A percentile compares a stretch with the other conserved stretches of the same genome.
These are phyloP conservation scores for Westerdykella sp. DNA, from an alignment of 2,329 filamentous ascomycete species.

Conservation along the genomic window DNA sequence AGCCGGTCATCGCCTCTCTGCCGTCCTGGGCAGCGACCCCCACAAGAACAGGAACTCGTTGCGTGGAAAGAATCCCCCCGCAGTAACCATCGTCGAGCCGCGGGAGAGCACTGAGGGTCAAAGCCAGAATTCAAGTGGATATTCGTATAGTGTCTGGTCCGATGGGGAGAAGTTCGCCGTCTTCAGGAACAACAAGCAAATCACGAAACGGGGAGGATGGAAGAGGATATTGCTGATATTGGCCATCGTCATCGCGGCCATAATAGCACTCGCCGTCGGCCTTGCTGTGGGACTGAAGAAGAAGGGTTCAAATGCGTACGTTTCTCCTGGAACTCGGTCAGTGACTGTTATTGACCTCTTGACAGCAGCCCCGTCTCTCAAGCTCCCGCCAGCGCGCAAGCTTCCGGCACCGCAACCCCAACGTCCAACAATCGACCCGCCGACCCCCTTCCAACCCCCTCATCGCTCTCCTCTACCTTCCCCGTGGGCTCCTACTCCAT, in stretches of 20 bases:
- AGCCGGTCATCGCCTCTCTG: conserved; percentile 38
- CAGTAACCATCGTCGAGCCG: conserved; percentile 22
- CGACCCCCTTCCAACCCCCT: conserved; percentile 3
- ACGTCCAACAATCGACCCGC: neutral
- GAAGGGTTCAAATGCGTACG: conserved; percentile 19
- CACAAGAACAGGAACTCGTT: conserved; percentile 6
- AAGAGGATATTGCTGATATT: conserved; percentile 34
- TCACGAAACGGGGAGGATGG: conserved; percentile 35
- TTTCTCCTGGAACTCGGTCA: too few species aligned
- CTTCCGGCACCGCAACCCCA: conserved; percentile 5
- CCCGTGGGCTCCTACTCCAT: conserved; percentile 59
- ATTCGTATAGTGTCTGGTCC: conserved; percentile 34
- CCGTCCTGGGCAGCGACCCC: conserved; percentile 34
- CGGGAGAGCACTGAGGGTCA: conserved; percentile 25
- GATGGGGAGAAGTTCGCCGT: conserved; percentile 28
- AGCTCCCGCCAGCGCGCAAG: conserved; percentile 1
- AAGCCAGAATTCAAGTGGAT: conserved; percentile 21
- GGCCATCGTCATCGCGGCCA: conserved; percentile 25
- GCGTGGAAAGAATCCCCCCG: conserved; percentile 16
- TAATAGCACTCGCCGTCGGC: conserved; percentile 37
- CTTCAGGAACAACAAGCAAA: conserved; percentile 19
- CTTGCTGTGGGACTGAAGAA: conserved; percentile 40
- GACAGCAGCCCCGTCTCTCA: neutral
- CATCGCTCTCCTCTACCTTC: conserved; percentile 39
- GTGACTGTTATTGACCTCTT: too few species aligned